These are phyloP conservation scores for Secale cereale DNA, from an alignment of 176 grass and related monocot species.

Conservation along the genomic window DNA sequence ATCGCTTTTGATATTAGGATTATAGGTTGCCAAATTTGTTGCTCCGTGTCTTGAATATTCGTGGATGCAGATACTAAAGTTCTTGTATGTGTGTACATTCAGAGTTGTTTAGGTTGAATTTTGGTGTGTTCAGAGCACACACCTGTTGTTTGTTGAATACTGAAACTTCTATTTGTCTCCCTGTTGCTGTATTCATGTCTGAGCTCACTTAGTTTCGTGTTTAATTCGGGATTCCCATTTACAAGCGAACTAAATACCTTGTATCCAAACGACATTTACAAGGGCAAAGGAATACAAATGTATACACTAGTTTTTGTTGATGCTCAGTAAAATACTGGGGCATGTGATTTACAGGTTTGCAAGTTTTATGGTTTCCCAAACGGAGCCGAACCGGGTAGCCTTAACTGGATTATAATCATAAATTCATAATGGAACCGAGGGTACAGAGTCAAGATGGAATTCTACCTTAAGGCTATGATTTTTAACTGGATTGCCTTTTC, in stretches of 20 bases:
- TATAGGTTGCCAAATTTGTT: background rate
- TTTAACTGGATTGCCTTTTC: background rate
- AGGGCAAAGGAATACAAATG: background rate
- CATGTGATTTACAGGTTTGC: background rate
- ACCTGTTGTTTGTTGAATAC: too few relatives aligned
- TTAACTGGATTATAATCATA: background rate
- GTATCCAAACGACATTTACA: background rate
- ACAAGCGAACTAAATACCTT: background rate
- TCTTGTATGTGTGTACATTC: background rate
- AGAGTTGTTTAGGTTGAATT: too few relatives aligned
- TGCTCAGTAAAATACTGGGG: background rate
- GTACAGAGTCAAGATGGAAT: slow-evolving; percentile 4
- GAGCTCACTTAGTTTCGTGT: too few relatives aligned
- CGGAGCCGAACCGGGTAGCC: background rate
- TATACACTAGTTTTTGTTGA: background rate
- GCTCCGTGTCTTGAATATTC: too few relatives aligned
- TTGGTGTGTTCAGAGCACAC: too few relatives aligned
- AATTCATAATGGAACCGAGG: background rate
- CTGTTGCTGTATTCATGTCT: too few relatives aligned
- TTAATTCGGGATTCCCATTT: background rate
- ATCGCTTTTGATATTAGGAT: background rate
- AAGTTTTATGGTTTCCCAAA: background rate
- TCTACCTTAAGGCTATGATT: background rate
- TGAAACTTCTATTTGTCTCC: too few relatives aligned
- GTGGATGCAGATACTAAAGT: background rate